Evolutionary conservation across 1,284 basidiomycete genomes (phyloP).

Genomic region (Cryptococcus maquisensis): DNA sequence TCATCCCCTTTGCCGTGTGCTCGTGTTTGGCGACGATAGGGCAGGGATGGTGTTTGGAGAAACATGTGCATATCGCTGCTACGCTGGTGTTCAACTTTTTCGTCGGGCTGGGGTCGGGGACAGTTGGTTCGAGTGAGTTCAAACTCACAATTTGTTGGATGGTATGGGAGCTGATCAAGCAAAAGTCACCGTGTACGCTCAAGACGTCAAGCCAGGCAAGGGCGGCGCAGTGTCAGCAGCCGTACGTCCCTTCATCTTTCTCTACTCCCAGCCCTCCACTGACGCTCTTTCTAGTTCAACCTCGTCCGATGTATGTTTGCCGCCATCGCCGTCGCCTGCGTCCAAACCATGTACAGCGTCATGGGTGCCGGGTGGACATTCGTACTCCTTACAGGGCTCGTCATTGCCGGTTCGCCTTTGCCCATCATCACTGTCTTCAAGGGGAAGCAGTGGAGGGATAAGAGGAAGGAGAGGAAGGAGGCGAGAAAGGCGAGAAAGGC

Average conservation of each 20-base stretch:
- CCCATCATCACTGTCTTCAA: constrained; percentile 26
- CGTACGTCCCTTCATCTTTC: constrained; percentile 16
- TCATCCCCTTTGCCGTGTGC: constrained; percentile 25
- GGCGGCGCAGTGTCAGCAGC: constrained; percentile 47
- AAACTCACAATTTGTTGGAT: not conserved
- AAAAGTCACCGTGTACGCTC: constrained; percentile 40
- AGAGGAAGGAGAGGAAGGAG: constrained; percentile 13
- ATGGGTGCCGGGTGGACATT: constrained; percentile 46
- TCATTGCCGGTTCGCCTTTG: constrained; percentile 26
- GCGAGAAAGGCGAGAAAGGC: constrained; percentile 2
- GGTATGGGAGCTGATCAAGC: not conserved
- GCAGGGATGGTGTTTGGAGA: constrained; percentile 40
- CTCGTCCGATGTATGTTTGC: constrained; percentile 46
- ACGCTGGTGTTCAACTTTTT: constrained; percentile 39
- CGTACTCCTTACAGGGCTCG: constrained; percentile 39
- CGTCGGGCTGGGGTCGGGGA: constrained; percentile 36
- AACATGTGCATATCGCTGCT: constrained; percentile 30
- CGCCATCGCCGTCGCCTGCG: constrained; percentile 37
- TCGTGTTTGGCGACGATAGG: constrained; percentile 13
- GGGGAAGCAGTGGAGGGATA: constrained; percentile 35
- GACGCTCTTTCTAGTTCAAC: constrained; percentile 28
- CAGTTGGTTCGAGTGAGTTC: constrained; percentile 24
- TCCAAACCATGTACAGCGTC: constrained; percentile 35
- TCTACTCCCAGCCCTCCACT: not conserved
- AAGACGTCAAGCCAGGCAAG: constrained; percentile 41